These are phyloP conservation scores for Gracilaria domingensis DNA, from an alignment of 23 red algal species.

Conservation along the genomic window DNA sequence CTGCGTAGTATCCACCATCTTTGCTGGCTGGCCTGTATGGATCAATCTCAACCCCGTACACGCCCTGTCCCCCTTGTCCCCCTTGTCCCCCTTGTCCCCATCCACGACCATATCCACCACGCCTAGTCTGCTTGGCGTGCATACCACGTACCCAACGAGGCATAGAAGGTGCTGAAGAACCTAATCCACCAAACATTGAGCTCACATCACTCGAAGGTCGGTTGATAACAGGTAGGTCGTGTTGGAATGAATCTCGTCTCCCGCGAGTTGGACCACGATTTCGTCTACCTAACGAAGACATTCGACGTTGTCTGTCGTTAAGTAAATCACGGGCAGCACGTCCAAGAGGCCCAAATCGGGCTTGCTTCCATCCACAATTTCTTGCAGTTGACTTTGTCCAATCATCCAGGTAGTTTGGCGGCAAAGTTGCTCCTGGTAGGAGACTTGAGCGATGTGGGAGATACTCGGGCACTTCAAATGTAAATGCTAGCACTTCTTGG, in stretches of 20 bases:
- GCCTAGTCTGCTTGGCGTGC: background rate
- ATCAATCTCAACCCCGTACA: slow-evolving; percentile 14
- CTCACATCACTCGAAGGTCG: background rate
- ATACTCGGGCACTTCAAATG: slow-evolving; percentile 57
- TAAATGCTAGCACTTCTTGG: slow-evolving; percentile 25
- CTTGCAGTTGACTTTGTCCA: slow-evolving; percentile 15
- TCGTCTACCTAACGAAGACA: background rate
- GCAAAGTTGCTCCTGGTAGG: slow-evolving; percentile 19
- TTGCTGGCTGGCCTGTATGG: slow-evolving; percentile 6
- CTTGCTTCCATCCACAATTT: slow-evolving; percentile 53
- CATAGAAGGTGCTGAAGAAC: background rate
- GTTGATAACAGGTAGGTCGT: slow-evolving; percentile 54
- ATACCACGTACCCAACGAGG: slow-evolving; percentile 27
- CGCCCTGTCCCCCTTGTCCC: background rate
- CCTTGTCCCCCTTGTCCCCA: slow-evolving; percentile 11
- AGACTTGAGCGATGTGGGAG: slow-evolving; percentile 34
- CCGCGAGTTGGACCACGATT: background rate
- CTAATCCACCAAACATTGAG: slow-evolving; percentile 57
- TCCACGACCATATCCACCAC: background rate
- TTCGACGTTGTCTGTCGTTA: slow-evolving; percentile 41
- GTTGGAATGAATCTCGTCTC: slow-evolving; percentile 6
- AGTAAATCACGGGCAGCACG: slow-evolving; percentile 58
- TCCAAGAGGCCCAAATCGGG: slow-evolving; percentile 60
- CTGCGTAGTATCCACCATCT: background rate
- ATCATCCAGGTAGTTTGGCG: slow-evolving; percentile 7